phyloP scores from a whole-genome alignment of 192 early-diverging fungal genomes.

The Entophlyctis luteolus region DNA sequence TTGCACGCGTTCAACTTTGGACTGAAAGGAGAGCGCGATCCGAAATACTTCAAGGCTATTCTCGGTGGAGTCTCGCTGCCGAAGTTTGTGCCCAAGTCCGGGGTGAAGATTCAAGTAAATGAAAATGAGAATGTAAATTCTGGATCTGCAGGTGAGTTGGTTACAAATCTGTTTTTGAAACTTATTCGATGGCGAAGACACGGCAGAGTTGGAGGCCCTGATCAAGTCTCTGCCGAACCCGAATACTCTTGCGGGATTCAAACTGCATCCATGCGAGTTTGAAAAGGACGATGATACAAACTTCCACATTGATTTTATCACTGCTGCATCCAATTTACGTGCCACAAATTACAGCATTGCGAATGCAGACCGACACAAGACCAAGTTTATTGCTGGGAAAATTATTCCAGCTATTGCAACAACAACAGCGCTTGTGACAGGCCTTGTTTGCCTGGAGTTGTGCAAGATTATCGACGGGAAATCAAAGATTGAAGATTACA shows the following conservation, averaged over 20 bases:
- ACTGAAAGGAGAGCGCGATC: conserved; percentile 71
- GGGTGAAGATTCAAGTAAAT: conserved; percentile 94
- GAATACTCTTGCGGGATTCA: conserved; percentile 75
- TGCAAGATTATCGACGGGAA: conserved; percentile 85
- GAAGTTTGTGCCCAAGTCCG: conserved; percentile 79
- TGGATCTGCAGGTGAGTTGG: conserved; percentile 41
- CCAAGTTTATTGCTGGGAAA: conserved; percentile 95
- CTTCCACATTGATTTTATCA: conserved; percentile 99
- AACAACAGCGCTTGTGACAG: conserved; percentile 92
- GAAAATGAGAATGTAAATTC: conserved; percentile 73
- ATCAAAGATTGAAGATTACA: conserved; percentile 89
- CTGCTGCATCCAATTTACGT: conserved; percentile 94
- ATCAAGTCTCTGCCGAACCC: conserved; percentile 70
- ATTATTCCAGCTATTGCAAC: conserved; percentile 98
- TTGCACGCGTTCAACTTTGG: conserved; percentile 96
- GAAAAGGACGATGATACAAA: conserved; percentile 99
- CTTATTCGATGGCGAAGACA: conserved; percentile 15
- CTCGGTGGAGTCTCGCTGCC: conserved; percentile 67
- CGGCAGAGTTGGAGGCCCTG: conserved; percentile 61
- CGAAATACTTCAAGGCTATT: conserved; percentile 60
- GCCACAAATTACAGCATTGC: conserved; percentile 80
- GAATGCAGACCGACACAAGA: conserved; percentile 80
- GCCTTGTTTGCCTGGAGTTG: conserved; percentile 95
- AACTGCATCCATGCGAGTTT: conserved; percentile 88
- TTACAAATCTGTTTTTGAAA: neutral